Evolutionary conservation across 805 yeast genomes (phyloP).

Genomic region (Kodamaea leandrae): DNA sequence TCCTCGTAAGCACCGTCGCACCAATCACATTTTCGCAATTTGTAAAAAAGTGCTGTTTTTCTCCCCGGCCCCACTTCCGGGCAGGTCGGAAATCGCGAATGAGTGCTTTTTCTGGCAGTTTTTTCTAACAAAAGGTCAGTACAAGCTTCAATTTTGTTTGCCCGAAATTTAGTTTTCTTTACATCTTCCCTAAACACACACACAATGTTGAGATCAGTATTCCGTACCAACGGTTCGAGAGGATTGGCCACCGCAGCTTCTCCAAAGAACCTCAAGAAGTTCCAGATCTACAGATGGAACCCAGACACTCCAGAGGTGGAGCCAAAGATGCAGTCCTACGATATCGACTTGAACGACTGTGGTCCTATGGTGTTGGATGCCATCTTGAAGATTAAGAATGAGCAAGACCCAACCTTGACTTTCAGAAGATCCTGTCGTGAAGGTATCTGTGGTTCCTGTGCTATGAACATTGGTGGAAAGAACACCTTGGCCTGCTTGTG

Average conservation of each 20-base stretch:
- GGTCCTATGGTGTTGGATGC: slow-evolving; percentile 99
- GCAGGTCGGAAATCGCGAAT: slow-evolving; percentile 1
- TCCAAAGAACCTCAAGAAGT: slow-evolving; percentile 63
- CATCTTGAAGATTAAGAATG: slow-evolving; percentile 88
- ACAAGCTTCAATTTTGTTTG: neutral
- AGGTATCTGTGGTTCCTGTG: slow-evolving; percentile 99
- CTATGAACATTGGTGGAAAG: slow-evolving; percentile 98
- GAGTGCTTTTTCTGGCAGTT: neutral
- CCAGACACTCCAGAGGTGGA: slow-evolving; percentile 94
- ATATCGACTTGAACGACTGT: slow-evolving; percentile 83
- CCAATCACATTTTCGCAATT: slow-evolving; percentile 12
- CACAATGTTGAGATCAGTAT: slow-evolving; percentile 20
- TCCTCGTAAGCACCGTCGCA: neutral
- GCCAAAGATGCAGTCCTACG: slow-evolving; percentile 81
- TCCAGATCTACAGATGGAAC: slow-evolving; percentile 96
- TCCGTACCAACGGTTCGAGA: slow-evolving; percentile 22
- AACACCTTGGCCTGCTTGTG: slow-evolving; percentile 97
- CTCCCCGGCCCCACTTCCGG: slow-evolving; percentile 11
- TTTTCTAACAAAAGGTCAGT: neutral
- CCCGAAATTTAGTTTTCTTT: slow-evolving; percentile 5
- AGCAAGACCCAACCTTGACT: slow-evolving; percentile 92
- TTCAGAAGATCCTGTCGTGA: slow-evolving; percentile 98
- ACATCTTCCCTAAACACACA: slow-evolving; percentile 2
- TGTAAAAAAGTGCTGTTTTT: slow-evolving; percentile 8
- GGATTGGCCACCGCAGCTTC: slow-evolving; percentile 51